These are phyloP conservation scores for Acorus calamus DNA, from an alignment of 106 monocot genomes.

Conservation along the genomic window DNA sequence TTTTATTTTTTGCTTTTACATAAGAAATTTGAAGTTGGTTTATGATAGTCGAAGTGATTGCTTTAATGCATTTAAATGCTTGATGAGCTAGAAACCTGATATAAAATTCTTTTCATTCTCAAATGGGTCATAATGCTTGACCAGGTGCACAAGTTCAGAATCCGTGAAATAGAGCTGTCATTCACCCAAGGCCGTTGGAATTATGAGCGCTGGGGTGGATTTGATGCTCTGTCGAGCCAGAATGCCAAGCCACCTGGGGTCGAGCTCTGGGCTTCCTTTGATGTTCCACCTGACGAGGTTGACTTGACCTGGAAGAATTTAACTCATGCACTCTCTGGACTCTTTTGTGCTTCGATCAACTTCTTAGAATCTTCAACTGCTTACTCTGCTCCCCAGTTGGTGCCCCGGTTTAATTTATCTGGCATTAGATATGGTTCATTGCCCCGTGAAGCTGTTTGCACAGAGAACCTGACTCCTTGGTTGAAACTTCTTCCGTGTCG, in stretches of 20 bases:
- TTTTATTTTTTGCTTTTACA: no score
- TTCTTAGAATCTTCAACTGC: constrained; percentile 78
- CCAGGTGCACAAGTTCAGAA: constrained; percentile 70
- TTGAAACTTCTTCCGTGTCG: constrained; percentile 94
- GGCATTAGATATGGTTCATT: constrained; percentile 82
- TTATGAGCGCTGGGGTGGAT: constrained; percentile 84
- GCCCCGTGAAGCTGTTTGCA: constrained; percentile 94
- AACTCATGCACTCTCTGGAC: constrained; percentile 87
- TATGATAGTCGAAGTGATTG: no score
- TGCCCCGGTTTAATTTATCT: constrained; percentile 39
- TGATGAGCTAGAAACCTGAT: no score
- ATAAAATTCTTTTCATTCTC: no score
- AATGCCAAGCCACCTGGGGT: constrained; percentile 97
- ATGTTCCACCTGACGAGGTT: constrained; percentile 44
- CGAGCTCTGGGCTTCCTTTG: constrained; percentile 83
- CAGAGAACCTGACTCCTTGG: constrained; percentile 99
- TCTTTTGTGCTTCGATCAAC: constrained; percentile 91
- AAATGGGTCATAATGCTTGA: constrained; percentile 14
- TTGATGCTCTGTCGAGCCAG: constrained; percentile 54
- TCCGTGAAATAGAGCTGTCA: constrained; percentile 71
- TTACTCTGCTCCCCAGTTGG: constrained; percentile 70
- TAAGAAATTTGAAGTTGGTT: no score
- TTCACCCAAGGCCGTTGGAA: constrained; percentile 98
- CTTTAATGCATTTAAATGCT: no score
- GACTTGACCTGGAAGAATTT: constrained; percentile 83